Evolutionary conservation across 441 rosid species (phyloP), one percentile per base, ranked within the genome.

Genomic region (Populus tomentosa): DNA sequence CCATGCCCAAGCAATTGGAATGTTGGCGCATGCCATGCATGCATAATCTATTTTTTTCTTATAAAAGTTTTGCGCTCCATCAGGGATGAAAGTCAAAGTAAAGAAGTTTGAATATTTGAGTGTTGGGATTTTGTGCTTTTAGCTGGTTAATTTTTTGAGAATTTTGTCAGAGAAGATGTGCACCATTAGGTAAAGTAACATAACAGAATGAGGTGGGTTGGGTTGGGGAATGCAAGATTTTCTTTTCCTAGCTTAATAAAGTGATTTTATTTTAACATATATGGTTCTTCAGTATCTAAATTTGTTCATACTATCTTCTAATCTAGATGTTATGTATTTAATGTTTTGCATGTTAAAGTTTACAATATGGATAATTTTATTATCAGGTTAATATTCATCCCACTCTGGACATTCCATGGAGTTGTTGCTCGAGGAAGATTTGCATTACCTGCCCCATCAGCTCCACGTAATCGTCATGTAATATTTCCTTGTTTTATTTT

Each of bases 351-450:
- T 5, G 7, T 46, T 65, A 23, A 77, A 78, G 76, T 53, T 6
- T 59, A 40, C 28, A 78, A 50, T 56, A 74, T 67, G 40, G 71
- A 33, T 72, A 53, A 53, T 53, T 53, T 6, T 46, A 70, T 56
- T 74, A 87, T 81, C 87, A 95, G 99, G 99, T 76, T 85, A 50
- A 26, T 26, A 26, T 26, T 26, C 28, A 1, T 26, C 28, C 28
- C 28, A 26, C 28, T 26, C 28, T 26, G 99, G 99, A 75, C 86
- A 75, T 95, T 95, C 83, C 99, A 95, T 84, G 98, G 91, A 69
- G 92, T 94, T 85, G 90, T 89, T 84, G 91, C 98, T 10, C 89
- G 99, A 71, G 99, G 99, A 71, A 89, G 99, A 80, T 95, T 95
- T 88, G 91, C 99, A 7, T 85, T 95, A 73, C 99, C 99, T 69